Evolutionary conservation across 2,329 filamentous ascomycete genomes (phyloP).

Genomic region (Aspergillus fischeri): DNA sequence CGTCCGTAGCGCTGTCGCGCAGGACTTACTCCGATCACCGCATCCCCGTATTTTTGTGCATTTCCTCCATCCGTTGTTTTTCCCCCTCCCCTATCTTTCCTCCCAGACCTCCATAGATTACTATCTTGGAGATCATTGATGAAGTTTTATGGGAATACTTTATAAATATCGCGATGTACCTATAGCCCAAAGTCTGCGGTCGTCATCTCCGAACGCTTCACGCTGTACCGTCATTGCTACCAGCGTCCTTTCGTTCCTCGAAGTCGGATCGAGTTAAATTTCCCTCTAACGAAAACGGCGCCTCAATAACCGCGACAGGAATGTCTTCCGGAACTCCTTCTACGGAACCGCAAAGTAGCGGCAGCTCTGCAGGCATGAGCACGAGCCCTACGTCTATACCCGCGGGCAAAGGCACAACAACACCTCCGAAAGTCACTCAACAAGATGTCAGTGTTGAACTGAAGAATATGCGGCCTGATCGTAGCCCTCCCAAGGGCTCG

Average conservation of each 20-base stretch:
- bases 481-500: conserved; percentile 29
- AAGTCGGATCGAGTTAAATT: background rate
- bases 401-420: conserved; percentile 29
- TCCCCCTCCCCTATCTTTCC: background rate
- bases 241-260: background rate
- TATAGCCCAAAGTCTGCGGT: background rate
- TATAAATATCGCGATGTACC: background rate
- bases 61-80: background rate
- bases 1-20: background rate
- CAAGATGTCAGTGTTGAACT: conserved; percentile 36
- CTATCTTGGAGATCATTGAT: background rate
- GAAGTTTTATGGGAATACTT: background rate
- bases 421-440: conserved; percentile 29
- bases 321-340: conserved; percentile 29
- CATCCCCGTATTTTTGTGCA: background rate
- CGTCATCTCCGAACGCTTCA: background rate
- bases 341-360: conserved; percentile 19
- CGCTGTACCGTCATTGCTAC: background rate
- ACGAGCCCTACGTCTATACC: conserved; percentile 22
- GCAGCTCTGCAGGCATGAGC: conserved; percentile 19
- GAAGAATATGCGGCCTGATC: conserved; percentile 31
- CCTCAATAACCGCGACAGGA: background rate
- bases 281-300: background rate
- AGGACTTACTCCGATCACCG: background rate
- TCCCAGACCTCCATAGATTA: background rate